These are phyloP conservation scores for Scheffersomyces cryptocercus DNA, from an alignment of 1,139 yeast species.

Conservation along the genomic window DNA sequence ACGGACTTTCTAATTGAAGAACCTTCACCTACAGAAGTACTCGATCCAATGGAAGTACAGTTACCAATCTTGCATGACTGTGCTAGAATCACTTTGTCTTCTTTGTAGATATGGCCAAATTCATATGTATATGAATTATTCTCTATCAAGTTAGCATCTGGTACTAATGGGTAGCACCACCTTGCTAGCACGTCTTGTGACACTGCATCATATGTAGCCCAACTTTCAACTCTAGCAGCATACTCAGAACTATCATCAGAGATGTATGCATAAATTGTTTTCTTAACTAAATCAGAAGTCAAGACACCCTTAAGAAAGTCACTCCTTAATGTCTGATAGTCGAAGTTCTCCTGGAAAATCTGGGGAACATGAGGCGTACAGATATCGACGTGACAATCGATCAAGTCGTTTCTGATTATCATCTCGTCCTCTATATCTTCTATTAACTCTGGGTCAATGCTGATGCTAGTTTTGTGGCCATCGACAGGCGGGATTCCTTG, in stretches of 20 bases:
- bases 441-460: constrained; percentile 81
- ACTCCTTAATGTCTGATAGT: constrained; percentile 79
- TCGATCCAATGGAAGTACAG: constrained; percentile 76
- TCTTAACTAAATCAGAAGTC: constrained; percentile 85
- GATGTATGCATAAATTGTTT: constrained; percentile 86
- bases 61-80: constrained; percentile 85
- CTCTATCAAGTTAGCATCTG: constrained; percentile 75
- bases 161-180: constrained; percentile 90
- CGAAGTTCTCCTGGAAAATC: constrained; percentile 93
- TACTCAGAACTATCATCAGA: constrained; percentile 63
- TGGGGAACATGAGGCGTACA: constrained; percentile 96
- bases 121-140: constrained; percentile 77
- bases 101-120: constrained; percentile 84
- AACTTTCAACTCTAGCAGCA: constrained; percentile 92
- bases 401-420: constrained; percentile 81
- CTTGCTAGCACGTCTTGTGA: constrained; percentile 89
- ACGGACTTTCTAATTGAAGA: constrained; percentile 62
- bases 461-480: constrained; percentile 49
- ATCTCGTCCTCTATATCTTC: constrained; percentile 75
- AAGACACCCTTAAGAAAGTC: constrained; percentile 92
- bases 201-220: constrained; percentile 90
- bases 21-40: constrained; percentile 65
- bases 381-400: constrained; percentile 94
- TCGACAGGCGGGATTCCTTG: constrained; percentile 71
- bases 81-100: constrained; percentile 78